Base-by-base conservation (phyloP, 2,329 filamentous ascomycete species). In the Ceratocystis ficicola region DNA sequence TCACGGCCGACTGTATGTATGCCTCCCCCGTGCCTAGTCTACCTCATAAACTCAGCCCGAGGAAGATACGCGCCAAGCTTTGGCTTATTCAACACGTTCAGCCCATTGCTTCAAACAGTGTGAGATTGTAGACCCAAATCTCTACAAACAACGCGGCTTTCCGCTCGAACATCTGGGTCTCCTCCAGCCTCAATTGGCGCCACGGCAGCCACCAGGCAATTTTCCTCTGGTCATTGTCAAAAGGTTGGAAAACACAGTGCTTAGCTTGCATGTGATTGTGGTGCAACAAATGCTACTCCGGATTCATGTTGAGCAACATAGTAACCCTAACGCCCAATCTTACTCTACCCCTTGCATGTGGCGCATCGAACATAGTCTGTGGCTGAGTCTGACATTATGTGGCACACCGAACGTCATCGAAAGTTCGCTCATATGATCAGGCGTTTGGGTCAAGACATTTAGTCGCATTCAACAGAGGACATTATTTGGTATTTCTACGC, bases 391-490 rank as follows among this genome's bases (percentile, higher is more conserved):
- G 5, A 8, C 25, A 12, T 4, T 32, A 6, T 59, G 55, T 59
- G 55, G 55, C 55, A 30, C 55, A 4, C 15, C 17, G 55, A 59
- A 59, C 55, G 55, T 59, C 55, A 59, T 59, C 55, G 55, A 59
- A 59, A 59, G 55, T 36, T 32, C 55, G 55, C 30, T 28, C 28
- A 59, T 59, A 30, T 59, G 12, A 22, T 25, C 20, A 32, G 25
- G 55, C 55, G 55, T 41, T 41, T 5, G 36, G 12, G 36, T 15
- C 36, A 41, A 41, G 12, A 41, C 55, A 59, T 59, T 30, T 32
- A n/a, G 55, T n/a, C 55, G 55, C 48, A 59, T 59, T 30, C 5
- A n/a, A 41, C 36, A 41, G 36, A 15, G 10, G 17, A 59, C 28
- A n/a, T 25, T 32, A 12, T 59, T 20, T n/a, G 22, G 30, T n/a